Evolutionary conservation across 805 yeast species (phyloP).

Genomic region (Ogataea nitratoaversa): DNA sequence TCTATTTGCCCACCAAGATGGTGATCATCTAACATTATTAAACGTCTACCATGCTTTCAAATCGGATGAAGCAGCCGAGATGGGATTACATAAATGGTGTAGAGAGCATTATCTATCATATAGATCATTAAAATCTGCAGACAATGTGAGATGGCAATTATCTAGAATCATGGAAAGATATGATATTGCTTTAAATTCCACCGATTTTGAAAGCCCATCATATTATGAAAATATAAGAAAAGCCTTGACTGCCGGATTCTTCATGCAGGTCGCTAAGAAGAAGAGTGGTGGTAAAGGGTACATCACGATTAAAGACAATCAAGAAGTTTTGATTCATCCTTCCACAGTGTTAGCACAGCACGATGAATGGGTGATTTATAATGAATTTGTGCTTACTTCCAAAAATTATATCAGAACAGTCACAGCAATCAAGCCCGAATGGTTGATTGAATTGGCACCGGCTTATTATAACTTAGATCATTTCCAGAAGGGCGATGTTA

Average conservation of each 20-base stretch:
- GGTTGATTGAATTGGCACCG: conserved; percentile 83
- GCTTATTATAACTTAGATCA: conserved; percentile 59
- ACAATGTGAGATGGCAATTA: conserved; percentile 80
- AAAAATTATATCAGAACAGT: conserved; percentile 94
- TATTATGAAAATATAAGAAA: conserved; percentile 79
- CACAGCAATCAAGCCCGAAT: conserved; percentile 83
- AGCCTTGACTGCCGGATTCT: conserved; percentile 88
- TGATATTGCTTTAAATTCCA: conserved; percentile 68
- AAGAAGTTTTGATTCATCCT: conserved; percentile 92
- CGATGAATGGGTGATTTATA: conserved; percentile 90
- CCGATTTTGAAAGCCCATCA: conserved; percentile 56
- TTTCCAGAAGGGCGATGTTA: conserved; percentile 68
- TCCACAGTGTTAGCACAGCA: conserved; percentile 85
- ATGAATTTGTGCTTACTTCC: conserved; percentile 91
- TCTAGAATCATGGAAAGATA: conserved; percentile 76
- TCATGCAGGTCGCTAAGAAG: conserved; percentile 97
- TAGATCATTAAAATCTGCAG: conserved; percentile 82
- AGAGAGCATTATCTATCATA: conserved; percentile 82
- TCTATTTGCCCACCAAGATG: conserved; percentile 86
- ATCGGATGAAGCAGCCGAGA: conserved; percentile 63
- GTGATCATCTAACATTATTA: conserved; percentile 88
- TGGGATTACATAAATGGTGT: conserved; percentile 80
- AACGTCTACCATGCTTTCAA: conserved; percentile 85
- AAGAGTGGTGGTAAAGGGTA: conserved; percentile 79
- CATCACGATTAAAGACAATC: conserved; percentile 90